Base-by-base conservation (phyloP, 1,139 yeast genomes). In the Taphrina pruni region DNA sequence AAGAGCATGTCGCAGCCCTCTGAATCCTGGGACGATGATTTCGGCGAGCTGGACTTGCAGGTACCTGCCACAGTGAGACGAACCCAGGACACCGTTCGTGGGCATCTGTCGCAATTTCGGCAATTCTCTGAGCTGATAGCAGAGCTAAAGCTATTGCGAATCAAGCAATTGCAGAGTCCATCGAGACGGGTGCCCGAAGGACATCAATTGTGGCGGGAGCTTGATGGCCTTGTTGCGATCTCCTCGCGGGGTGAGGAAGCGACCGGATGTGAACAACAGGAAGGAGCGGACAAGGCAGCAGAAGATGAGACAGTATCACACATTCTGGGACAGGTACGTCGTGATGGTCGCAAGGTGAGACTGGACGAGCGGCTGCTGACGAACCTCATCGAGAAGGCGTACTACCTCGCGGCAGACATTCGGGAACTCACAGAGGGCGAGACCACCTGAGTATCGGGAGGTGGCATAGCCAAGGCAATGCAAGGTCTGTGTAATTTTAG, bases 1-100 rank as follows among this genome's bases (percentile, higher is more conserved):
- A 38, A 21, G 20, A 39, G 32, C 8, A 41, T 41, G 36, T 20
- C 50, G 14, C 36, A 21, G 17, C 50, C 60, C 9, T 58, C 52
- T 8, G 62, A 58, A 41, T 58, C 62, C 3, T 58, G 62, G 62
- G 62, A 58, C 52, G 62, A 58, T 45, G 62, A 58, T 45, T 58
- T 58, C 17, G 62, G 54, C 12, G 62, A 32, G 6, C 11, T 36
- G 43, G 51, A 43, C n/a, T 14, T 58, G n/a, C 43, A 43, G 14
- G 54, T 58, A 8, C 62, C 62, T 11, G 54, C 20, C 8, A 58
- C 41, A 6, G 41, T 58, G 11, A n/a, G 54, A 12, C 52, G 46
- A n/a, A 11, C 62, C 32, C 62, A 58, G 41, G 41, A 43, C 14
- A 58, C 54, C 12, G 52, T 58, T 21, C 62, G 62, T 17, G 43